Percentiles rank a stretch among this genome's conserved stretches.
Evolutionary conservation across 140 eudicot species (phyloP).

Genomic region (Erigeron philadelphicus): DNA sequence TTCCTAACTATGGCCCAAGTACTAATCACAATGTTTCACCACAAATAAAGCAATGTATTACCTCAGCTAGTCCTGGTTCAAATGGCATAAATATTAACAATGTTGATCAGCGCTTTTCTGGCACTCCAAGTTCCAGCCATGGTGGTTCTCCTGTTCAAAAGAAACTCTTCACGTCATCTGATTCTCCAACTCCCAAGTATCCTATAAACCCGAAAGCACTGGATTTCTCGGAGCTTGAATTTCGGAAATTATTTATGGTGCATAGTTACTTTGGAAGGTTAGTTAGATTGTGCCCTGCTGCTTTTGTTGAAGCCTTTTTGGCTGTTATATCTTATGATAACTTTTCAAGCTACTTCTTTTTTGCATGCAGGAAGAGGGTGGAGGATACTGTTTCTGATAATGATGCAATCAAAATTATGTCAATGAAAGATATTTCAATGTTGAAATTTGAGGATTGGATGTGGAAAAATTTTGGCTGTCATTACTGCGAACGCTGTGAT

Average conservation of each 20-base stretch:
- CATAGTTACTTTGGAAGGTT: conserved; percentile 63
- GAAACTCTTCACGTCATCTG: conserved; percentile 3
- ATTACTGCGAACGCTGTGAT: conserved; percentile 24
- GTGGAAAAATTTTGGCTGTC: conserved; percentile 38
- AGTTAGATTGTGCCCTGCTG: conserved; percentile 4
- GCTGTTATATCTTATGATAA: not conserved
- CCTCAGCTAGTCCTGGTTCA: conserved; percentile 19
- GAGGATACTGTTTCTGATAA: conserved; percentile 37
- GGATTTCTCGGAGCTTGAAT: conserved; percentile 45
- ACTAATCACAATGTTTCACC: conserved; percentile 18
- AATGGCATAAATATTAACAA: conserved; percentile 5
- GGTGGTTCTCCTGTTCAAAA: conserved; percentile 18
- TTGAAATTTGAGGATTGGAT: conserved; percentile 39
- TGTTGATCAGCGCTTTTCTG: conserved; percentile 4
- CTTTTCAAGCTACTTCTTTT: not conserved
- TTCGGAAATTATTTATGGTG: conserved; percentile 54
- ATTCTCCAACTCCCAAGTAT: conserved; percentile 15
- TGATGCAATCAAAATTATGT: conserved; percentile 21
- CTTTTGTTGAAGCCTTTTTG: conserved; percentile 10
- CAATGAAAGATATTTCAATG: conserved; percentile 34
- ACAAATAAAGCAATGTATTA: not conserved
- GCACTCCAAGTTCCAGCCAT: conserved; percentile 8
- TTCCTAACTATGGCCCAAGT: conserved; percentile 19
- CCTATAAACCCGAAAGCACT: conserved; percentile 28
- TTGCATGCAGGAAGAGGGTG: conserved; percentile 38